Base-by-base conservation (phyloP, 2,329 filamentous ascomycete species). In the Hirsutella minnesotensis region DNA sequence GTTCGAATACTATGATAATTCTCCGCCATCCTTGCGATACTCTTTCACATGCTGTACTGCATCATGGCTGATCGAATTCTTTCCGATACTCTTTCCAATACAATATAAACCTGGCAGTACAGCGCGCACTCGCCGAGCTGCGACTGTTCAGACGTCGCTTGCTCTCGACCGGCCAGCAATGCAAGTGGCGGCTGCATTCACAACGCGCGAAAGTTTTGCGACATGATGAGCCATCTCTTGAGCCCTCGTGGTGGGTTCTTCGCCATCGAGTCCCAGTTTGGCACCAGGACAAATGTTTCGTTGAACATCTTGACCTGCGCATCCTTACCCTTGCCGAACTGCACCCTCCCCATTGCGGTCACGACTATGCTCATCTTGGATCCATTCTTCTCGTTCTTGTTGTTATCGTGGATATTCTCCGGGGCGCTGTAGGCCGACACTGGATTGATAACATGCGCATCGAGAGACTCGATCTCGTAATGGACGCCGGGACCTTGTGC, bases 251-350 rank as follows among this genome's bases (percentile, higher is more conserved):
- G 60, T 30, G 74, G 70, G 48, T 75, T 77, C 43, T 65, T 64
- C 4, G 64, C 67, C 50, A 72, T 66, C 0, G 69, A 63, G 49
- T 80, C 75, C 75, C 78, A 73, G 62, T 86, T 86, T 8, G 88
- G 86, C 31, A 90, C 83, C 43, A 95, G 68, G 20, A 94, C 75
- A 57, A 94, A 82, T 1, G 75, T 81, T 60, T 95, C 88, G 54
- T 79, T 83, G 59, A 94, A 94, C 30, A 77, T 78, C 51, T 78
- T 77, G 59, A 77, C 73, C 13, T 73, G 73, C 13, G 76, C 74
- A 24, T 81, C 75, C 51, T 72, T 72, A 45, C 70, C 72, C 46
- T 77, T 74, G 39, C 80, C 80, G 55, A 84, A 82, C 49, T 78
- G 73, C 31, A 94, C 78, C 47, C 69, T 76, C 5, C 87, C 87